Conservation (phyloP, 2,329 filamentous ascomycete species). For the Clarireedia paspali region DNA sequence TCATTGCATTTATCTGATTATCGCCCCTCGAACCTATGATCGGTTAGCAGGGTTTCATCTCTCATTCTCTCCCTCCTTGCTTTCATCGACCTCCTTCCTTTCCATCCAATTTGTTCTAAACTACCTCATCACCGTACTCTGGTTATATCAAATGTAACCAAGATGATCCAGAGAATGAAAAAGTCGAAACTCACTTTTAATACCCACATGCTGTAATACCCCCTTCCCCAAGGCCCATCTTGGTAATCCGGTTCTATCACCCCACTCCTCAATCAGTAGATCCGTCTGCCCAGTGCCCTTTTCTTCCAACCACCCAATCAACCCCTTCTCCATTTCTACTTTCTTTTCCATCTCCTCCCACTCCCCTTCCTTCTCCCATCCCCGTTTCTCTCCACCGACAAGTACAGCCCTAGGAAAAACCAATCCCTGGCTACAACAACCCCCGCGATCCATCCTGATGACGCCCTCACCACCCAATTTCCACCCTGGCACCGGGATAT, state of each 20-base stretch:
- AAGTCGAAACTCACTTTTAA: background rate
- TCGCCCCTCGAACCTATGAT: conserved; percentile 19
- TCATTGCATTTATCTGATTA: conserved; percentile 9
- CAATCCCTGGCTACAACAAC: conserved; percentile 18
- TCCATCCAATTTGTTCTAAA: too few relatives aligned
- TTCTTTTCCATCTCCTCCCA: background rate
- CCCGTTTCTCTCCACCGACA: background rate
- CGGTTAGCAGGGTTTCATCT: conserved; percentile 6
- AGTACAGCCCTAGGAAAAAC: conserved; percentile 9
- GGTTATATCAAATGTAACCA: too few relatives aligned
- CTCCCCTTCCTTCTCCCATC: background rate
- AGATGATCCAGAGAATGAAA: too few relatives aligned
- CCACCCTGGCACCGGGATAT: conserved; percentile 10
- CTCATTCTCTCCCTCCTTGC: too few relatives aligned
- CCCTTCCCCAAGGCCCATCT: background rate
- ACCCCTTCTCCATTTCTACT: background rate
- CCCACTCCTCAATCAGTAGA: conserved; percentile 2
- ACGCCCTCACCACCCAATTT: conserved; percentile 1
- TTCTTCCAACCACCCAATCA: background rate
- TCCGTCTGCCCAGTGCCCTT: background rate
- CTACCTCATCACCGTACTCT: too few relatives aligned
- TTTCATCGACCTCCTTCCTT: too few relatives aligned
- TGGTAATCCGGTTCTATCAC: background rate
- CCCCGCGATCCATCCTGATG: conserved; percentile 12
- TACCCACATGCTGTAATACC: conserved; percentile 3